Percentiles rank a stretch among this genome's conserved stretches.
phyloP scores from a whole-genome alignment of 2,329 filamentous ascomycete genomes.

The Camillea tinctor region DNA sequence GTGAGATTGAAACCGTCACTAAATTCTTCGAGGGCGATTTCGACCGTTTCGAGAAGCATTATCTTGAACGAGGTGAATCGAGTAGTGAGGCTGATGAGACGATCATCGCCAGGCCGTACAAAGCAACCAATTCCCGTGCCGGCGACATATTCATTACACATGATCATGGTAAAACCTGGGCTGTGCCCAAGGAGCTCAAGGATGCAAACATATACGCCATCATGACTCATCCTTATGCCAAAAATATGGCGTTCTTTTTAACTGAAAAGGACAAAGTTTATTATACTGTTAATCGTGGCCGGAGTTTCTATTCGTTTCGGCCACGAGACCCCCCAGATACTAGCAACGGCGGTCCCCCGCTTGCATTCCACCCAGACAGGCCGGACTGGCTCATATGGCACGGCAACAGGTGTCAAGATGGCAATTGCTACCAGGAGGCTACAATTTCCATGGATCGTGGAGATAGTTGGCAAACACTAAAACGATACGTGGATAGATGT shows the following conservation, averaged over 20 bases:
- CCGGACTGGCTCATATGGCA: constrained; percentile 93
- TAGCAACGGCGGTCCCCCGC: constrained; percentile 41
- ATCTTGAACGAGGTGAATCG: constrained; percentile 73
- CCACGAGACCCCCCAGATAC: constrained; percentile 55
- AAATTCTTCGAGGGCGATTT: constrained; percentile 62
- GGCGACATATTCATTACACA: constrained; percentile 70
- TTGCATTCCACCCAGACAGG: constrained; percentile 80
- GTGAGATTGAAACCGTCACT: constrained; percentile 62
- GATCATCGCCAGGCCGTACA: constrained; percentile 54
- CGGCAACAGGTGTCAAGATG: constrained; percentile 65
- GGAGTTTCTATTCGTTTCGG: constrained; percentile 71
- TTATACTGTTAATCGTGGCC: constrained; percentile 79
- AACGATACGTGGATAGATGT: constrained; percentile 75
- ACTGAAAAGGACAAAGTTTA: constrained; percentile 65
- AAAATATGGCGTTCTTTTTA: constrained; percentile 84
- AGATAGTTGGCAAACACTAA: constrained; percentile 72
- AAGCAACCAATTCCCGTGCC: constrained; percentile 46
- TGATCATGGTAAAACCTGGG: constrained; percentile 89
- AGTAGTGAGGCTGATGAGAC: constrained; percentile 70
- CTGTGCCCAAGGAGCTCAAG: constrained; percentile 59
- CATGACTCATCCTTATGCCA: constrained; percentile 75
- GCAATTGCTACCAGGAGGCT: constrained; percentile 68
- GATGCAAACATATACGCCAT: constrained; percentile 69
- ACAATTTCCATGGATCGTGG: constrained; percentile 79
- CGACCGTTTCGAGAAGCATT: constrained; percentile 57